phyloP scores from a whole-genome alignment of 73 alveolate genomes.

The Tetrahymena borealis region DNA sequence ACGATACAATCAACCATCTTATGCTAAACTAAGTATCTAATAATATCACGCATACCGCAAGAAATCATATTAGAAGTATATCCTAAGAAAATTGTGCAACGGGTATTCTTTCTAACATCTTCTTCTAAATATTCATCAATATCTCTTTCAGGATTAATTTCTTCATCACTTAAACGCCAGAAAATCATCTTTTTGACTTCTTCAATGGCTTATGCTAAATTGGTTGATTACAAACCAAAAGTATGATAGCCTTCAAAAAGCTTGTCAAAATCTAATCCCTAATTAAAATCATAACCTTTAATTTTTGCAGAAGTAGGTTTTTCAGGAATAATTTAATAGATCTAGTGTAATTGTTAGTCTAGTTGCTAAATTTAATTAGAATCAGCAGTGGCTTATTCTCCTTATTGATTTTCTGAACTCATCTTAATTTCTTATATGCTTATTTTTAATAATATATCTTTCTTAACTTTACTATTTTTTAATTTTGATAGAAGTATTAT shows the following conservation, averaged over 20 bases:
- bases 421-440: no score
- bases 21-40: slow-evolving; percentile 93
- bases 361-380: slow-evolving; percentile 7
- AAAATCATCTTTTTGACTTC: slow-evolving; percentile 89
- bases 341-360: background rate
- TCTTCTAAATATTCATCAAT: slow-evolving; percentile 1
- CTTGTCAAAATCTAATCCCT: slow-evolving; percentile 82
- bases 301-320: slow-evolving; percentile 44
- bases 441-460: no score
- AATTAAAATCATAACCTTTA: slow-evolving; percentile 94
- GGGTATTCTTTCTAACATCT: slow-evolving; percentile 54
- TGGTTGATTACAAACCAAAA: slow-evolving; percentile 87
- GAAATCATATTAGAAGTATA: slow-evolving; percentile 97
- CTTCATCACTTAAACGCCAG: slow-evolving; percentile 91
- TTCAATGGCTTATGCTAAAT: slow-evolving; percentile 79
- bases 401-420: no score
- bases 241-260: slow-evolving; percentile 55
- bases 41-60: slow-evolving; percentile 90
- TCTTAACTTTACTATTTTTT: no score
- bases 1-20: slow-evolving; percentile 88
- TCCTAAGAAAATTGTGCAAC: slow-evolving; percentile 94
- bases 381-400: background rate
- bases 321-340: slow-evolving; percentile 37
- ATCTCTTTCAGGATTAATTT: slow-evolving; percentile 57
- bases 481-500: no score